Conservation (phyloP, 75 land plant genomes). For the Picea sitchensis region DNA sequence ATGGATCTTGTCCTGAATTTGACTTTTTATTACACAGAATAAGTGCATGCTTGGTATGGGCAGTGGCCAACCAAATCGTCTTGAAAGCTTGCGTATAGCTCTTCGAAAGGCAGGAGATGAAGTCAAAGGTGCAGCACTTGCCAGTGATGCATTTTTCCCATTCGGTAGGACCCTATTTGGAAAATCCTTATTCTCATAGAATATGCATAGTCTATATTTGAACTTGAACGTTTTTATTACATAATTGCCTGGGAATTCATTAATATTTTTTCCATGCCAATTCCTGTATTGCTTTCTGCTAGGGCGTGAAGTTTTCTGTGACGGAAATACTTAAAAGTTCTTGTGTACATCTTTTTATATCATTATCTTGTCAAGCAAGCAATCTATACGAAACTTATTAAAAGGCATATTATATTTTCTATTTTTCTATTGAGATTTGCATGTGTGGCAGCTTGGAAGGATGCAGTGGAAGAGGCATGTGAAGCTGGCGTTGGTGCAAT, state of each 20-base stretch:
- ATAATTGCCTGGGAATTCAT: neutral
- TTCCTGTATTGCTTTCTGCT: neutral
- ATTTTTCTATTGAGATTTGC: conserved; percentile 2
- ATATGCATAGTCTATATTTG: neutral
- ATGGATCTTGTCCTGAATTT: neutral
- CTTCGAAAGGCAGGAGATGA: conserved; percentile 89
- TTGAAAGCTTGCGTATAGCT: conserved; percentile 90
- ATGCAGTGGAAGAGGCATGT: conserved; percentile 99
- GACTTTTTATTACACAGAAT: conserved; percentile 42
- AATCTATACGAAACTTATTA: neutral
- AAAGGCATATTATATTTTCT: neutral
- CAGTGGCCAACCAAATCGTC: conserved; percentile 95
- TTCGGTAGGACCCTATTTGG: conserved; percentile 45
- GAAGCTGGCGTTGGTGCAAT: conserved; percentile 74
- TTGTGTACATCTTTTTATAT: neutral
- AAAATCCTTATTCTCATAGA: neutral
- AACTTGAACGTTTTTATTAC: neutral
- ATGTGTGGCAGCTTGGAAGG: conserved; percentile 89
- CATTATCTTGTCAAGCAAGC: neutral
- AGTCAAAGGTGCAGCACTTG: conserved; percentile 90
- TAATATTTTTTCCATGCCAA: neutral
- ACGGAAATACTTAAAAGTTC: neutral
- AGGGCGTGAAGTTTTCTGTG: neutral
- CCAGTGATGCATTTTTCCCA: conserved; percentile 99
- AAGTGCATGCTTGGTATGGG: conserved; percentile 99